Base-by-base conservation (phyloP, 805 yeast genomes). In the Lachancea sp. region DNA sequence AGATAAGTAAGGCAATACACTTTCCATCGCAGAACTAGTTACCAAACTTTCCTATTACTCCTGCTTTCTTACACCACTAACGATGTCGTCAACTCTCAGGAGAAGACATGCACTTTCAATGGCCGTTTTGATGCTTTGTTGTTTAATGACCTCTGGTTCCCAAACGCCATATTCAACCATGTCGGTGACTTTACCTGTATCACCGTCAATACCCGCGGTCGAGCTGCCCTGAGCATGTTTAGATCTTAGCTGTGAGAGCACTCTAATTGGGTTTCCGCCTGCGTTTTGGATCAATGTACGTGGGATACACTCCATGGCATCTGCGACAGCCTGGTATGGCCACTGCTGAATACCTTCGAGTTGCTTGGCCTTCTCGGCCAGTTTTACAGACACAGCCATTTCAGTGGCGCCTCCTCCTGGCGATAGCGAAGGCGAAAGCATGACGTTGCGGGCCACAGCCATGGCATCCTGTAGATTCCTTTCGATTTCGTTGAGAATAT, bases 391-490 rank as follows among this genome's bases (percentile, higher is more conserved):
- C 33, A 93, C 89, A 2, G 98, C 98, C 98, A 93, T 93, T 71
- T 93, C 99, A 25, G 97, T 91, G 43, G 99, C 99, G 58, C 99
- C 99, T 49, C 99, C 99, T 58, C 99, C 99, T 41, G 99, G 99
- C 2, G 96, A 77, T 61, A 93, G 76, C 35, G 90, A 79, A 42
- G 99, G 99, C 65, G 91, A 95, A 56, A 91, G 81, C 74, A 88
- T 77, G 30, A 93, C 96, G 62, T 93, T 93, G 66, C 96, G 80
- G 16, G 98, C 82, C 38, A 93, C 99, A 2, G 96, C 91, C 95
- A 93, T 85, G 37, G 99, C 99, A 68, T 93, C 99, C 63, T 93
- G 97, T 62, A 93, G 74, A 65, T 93, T 93, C 64, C 99, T 82
- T 62, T 93, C 99, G 59, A 93, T 81, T 74, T 93, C 99, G 67